Percentiles rank a stretch among this genome's conserved stretches.
Evolutionary conservation across 345 rosid species (phyloP).

Genomic region (Alliaria petiolata): DNA sequence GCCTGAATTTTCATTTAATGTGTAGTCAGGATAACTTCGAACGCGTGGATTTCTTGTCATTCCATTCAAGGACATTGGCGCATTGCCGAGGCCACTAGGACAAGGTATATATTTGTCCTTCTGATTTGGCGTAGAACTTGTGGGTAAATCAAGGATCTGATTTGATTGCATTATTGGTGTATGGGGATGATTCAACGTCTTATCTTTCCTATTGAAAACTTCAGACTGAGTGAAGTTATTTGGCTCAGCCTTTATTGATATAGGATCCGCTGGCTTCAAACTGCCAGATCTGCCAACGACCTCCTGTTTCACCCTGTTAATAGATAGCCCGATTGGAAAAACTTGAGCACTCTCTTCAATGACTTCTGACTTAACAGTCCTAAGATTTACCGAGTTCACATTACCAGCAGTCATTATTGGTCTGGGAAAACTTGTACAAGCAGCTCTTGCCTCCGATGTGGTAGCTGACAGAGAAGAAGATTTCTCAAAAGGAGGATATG

Average conservation of each 20-base stretch:
- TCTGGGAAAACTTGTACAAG: conserved; percentile 14
- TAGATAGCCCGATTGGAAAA: conserved; percentile 4
- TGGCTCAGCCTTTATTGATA: conserved; percentile 52
- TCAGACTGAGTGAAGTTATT: conserved; percentile 30
- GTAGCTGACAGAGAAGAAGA: conserved; percentile 31
- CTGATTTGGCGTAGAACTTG: conserved; percentile 26
- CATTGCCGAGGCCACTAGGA: conserved; percentile 6
- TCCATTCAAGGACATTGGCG: conserved; percentile 29
- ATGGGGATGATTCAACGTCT: conserved; percentile 20
- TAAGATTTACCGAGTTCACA: conserved; percentile 19
- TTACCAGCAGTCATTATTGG: conserved; percentile 22
- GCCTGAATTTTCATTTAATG: conserved; percentile 5
- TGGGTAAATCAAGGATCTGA: conserved; percentile 5
- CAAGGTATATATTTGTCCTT: conserved; percentile 14
- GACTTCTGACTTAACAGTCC: conserved; percentile 58
- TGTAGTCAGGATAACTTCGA: conserved; percentile 14
- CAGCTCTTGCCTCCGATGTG: conserved; percentile 5
- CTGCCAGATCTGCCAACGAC: conserved; percentile 29
- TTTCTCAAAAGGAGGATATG: conserved; percentile 31
- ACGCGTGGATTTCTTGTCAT: conserved; percentile 10
- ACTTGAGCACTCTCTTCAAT: conserved; percentile 40
- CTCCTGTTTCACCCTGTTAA: conserved; percentile 45
- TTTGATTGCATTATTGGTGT: conserved; percentile 15
- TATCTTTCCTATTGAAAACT: conserved; percentile 30
- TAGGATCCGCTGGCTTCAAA: conserved; percentile 29